phyloP scores from a whole-genome alignment of 106 monocot species.

The Apostasia ramifera region DNA sequence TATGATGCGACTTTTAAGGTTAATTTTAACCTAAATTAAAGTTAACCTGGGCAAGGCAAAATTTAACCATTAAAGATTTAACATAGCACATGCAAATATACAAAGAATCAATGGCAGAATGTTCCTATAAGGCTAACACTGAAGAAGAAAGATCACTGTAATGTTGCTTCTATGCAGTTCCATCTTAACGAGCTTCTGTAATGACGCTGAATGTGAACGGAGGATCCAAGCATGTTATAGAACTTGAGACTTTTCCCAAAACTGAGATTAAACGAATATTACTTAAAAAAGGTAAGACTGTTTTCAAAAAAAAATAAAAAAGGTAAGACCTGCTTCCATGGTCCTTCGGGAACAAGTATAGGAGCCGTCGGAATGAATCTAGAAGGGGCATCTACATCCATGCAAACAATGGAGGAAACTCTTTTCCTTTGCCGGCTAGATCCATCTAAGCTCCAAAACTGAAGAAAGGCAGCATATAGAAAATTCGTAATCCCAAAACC shows the following conservation, averaged over 20 bases:
- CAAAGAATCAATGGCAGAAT: no score
- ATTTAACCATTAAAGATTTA: no score
- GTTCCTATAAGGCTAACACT: no score
- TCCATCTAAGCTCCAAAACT: conserved; percentile 2
- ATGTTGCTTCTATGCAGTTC: background rate
- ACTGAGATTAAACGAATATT: background rate
- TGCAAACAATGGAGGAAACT: conserved; percentile 5
- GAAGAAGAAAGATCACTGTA: background rate
- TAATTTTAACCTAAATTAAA: no score
- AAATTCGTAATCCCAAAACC: background rate
- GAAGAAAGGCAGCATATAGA: background rate
- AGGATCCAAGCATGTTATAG: no score
- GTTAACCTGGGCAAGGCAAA: no score
- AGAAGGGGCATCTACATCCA: conserved; percentile 3
- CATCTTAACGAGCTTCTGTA: background rate
- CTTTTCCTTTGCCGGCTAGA: background rate
- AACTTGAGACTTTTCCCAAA: background rate
- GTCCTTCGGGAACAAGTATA: conserved; percentile 76
- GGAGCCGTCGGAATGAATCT: conserved; percentile 57
- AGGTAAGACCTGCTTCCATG: conserved; percentile 63
- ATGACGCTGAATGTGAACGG: background rate
- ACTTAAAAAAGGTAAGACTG: background rate
- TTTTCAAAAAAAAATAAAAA: background rate
- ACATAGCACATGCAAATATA: no score
- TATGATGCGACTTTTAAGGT: no score